Conservation (phyloP, 768 basidiomycete species). For the Candolleomyces aberdarensis region DNA sequence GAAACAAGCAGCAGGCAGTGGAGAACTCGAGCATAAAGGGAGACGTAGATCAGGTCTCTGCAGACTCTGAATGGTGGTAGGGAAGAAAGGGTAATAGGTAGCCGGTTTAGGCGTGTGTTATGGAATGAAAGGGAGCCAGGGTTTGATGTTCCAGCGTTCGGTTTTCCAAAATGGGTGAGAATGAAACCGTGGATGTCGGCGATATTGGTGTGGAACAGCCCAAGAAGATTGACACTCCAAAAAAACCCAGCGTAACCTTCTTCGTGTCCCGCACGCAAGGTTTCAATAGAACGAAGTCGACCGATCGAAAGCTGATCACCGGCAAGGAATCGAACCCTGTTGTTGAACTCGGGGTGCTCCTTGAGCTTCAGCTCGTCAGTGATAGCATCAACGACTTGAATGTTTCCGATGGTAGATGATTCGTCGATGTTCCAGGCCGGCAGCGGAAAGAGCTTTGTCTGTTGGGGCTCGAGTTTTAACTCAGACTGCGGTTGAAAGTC, state of each 20-base stretch:
- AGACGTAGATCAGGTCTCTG: slow-evolving; percentile 33
- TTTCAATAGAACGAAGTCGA: slow-evolving; percentile 25
- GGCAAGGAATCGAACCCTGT: slow-evolving; percentile 12
- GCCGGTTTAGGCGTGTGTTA: slow-evolving; percentile 29
- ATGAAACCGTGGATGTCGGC: slow-evolving; percentile 27
- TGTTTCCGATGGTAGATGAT: slow-evolving; percentile 30
- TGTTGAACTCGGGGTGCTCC: slow-evolving; percentile 5
- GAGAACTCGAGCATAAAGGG: slow-evolving; percentile 30
- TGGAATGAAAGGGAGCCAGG: slow-evolving; percentile 32
- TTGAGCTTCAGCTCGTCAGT: slow-evolving; percentile 21
- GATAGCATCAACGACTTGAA: slow-evolving; percentile 27
- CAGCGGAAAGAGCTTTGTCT: slow-evolving; percentile 25
- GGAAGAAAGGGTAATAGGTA: slow-evolving; percentile 32
- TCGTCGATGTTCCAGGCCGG: slow-evolving; percentile 36
- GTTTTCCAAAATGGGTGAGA: slow-evolving; percentile 29
- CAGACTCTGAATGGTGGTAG: slow-evolving; percentile 31
- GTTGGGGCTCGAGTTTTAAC: slow-evolving; percentile 25
- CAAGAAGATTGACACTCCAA: slow-evolving; percentile 24
- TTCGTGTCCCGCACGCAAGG: slow-evolving; percentile 30
- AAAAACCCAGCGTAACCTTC: slow-evolving; percentile 18
- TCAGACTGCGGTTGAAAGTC: slow-evolving; percentile 14
- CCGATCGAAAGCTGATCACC: slow-evolving; percentile 38
- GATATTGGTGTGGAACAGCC: slow-evolving; percentile 37
- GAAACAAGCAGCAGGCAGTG: slow-evolving; percentile 29
- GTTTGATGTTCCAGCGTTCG: slow-evolving; percentile 21